Percentiles rank a stretch among this genome's conserved stretches.
These are phyloP conservation scores for Entomortierella parvispora DNA, from an alignment of 192 early-diverging fungal genomes.

Conservation along the genomic window DNA sequence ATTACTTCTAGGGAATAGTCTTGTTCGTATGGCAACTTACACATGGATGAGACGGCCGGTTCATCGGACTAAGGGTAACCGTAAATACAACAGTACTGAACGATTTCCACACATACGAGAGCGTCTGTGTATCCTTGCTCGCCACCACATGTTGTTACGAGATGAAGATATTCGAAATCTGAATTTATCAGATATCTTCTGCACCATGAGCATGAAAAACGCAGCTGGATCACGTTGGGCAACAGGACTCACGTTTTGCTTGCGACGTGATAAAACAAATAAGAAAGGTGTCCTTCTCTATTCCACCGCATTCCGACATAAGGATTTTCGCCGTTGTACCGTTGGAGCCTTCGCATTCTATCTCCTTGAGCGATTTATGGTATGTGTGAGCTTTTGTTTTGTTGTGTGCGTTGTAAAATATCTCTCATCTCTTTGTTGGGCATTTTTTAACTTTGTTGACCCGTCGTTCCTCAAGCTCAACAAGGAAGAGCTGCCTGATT, in stretches of 20 bases:
- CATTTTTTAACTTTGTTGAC: neutral
- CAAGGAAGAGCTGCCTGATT: conserved; percentile 19
- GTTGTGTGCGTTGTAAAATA: neutral
- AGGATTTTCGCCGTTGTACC: conserved; percentile 25
- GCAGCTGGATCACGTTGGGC: conserved; percentile 18
- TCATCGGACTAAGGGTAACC: conserved; percentile 21
- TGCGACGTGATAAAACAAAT: conserved; percentile 31
- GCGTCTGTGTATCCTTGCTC: conserved; percentile 15
- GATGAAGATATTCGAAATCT: conserved; percentile 36
- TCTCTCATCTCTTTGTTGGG: neutral
- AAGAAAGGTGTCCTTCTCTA: conserved; percentile 16
- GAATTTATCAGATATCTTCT: conserved; percentile 21
- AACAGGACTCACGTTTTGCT: conserved; percentile 18
- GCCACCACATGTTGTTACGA: conserved; percentile 35
- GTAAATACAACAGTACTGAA: conserved; percentile 10
- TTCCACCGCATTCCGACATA: conserved; percentile 28
- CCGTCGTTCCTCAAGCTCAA: conserved; percentile 4
- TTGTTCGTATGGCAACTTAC: neutral
- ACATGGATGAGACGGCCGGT: conserved; percentile 2
- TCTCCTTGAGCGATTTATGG: conserved; percentile 31
- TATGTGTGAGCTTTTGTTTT: neutral
- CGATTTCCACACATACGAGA: conserved; percentile 13
- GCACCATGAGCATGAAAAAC: neutral
- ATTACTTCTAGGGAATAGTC: neutral
- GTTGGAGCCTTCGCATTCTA: conserved; percentile 36